phyloP scores from a whole-genome alignment of 1,284 basidiomycete genomes.

The Omphalotus olearius region DNA sequence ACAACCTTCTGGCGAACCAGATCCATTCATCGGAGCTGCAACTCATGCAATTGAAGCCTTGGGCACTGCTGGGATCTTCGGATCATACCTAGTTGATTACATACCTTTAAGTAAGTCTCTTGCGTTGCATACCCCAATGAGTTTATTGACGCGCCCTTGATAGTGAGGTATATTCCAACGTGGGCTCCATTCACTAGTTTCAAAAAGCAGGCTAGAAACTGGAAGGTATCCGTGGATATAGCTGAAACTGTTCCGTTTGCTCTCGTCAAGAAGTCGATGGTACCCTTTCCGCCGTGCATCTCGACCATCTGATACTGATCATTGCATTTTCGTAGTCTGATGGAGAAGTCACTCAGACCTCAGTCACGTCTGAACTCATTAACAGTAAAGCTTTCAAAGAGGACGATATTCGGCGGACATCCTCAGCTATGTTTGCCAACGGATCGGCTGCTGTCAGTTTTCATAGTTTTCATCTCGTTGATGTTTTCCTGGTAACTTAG shows the following conservation, averaged over 20 bases:
- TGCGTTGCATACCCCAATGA: neutral
- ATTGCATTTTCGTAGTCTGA: neutral
- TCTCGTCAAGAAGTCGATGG: conserved; percentile 8
- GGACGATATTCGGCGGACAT: conserved; percentile 9
- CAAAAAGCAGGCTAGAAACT: conserved; percentile 9
- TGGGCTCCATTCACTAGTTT: conserved; percentile 5
- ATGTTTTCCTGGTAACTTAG: neutral
- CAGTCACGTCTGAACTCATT: conserved; percentile 9
- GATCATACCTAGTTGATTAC: conserved; percentile 19
- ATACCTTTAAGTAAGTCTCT: conserved; percentile 11
- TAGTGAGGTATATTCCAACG: conserved; percentile 11
- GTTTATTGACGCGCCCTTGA: neutral
- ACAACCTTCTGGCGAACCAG: conserved; percentile 21
- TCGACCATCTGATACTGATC: neutral
- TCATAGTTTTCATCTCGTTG: neutral
- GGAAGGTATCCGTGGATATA: conserved; percentile 12
- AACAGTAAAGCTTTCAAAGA: conserved; percentile 1
- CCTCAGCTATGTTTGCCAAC: conserved; percentile 15
- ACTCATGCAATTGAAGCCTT: conserved; percentile 19
- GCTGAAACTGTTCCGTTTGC: conserved; percentile 14
- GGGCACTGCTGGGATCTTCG: conserved; percentile 18
- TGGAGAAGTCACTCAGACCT: neutral
- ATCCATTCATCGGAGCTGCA: conserved; percentile 22
- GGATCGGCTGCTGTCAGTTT: conserved; percentile 16
- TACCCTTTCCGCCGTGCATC: neutral